phyloP scores from a whole-genome alignment of 768 basidiomycete species.

The Phlebiopsis flavidoalba region DNA sequence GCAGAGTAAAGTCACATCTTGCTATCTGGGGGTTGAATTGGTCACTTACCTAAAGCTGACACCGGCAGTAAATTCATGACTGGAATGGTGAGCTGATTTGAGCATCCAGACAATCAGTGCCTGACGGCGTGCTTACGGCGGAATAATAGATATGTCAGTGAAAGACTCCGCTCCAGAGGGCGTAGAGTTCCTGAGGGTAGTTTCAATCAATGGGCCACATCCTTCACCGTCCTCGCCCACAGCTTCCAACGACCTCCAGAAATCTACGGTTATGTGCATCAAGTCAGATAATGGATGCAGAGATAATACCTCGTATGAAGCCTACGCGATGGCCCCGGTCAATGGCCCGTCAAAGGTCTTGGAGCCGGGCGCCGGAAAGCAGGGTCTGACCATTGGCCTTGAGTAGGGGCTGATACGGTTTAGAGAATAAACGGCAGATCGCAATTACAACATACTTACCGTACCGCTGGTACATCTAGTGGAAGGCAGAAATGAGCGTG shows the following conservation, averaged over 20 bases:
- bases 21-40: too few species aligned
- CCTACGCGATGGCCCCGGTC: constrained; percentile 32
- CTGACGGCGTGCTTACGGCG: constrained; percentile 30
- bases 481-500: neutral
- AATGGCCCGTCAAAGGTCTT: constrained; percentile 21
- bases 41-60: too few species aligned
- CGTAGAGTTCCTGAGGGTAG: constrained; percentile 30
- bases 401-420: neutral
- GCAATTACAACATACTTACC: neutral
- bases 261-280: neutral
- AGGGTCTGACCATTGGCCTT: constrained; percentile 22
- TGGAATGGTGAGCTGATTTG: neutral
- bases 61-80: neutral
- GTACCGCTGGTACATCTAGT: neutral
- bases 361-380: constrained; percentile 26
- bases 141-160: constrained; percentile 34
- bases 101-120: neutral
- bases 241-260: constrained; percentile 21
- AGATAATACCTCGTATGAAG: neutral
- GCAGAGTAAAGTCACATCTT: neutral
- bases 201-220: constrained; percentile 35
- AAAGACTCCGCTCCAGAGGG: constrained; percentile 27
- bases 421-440: too few species aligned
- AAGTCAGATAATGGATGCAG: neutral
- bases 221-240: constrained; percentile 35